Base-by-base conservation (phyloP, 257 asterid species). In the Perilla frutescens region DNA sequence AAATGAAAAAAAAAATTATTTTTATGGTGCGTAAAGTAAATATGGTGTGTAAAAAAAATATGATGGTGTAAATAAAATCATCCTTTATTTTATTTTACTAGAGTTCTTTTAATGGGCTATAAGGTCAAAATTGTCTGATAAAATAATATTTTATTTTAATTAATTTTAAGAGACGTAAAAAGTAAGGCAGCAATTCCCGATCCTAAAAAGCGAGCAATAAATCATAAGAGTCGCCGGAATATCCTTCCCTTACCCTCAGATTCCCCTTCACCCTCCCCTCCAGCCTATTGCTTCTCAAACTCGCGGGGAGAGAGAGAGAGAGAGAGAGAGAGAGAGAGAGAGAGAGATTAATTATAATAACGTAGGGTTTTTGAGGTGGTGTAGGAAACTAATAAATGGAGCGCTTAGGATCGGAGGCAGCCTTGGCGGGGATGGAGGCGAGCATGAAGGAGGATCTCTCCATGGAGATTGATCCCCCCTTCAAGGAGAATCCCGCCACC, bases 381-480 rank as follows among this genome's bases (percentile, higher is more conserved):
- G 34, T 7, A 56, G 70, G 53, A 55, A 66, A 78, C 66, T 62
- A 49, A 31, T 47, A 20, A 65, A 76, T 77, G 85, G 97, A 86
- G 84, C 80, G 88, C 69, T 73, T 86, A 77, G 98, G 96, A 79
- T 86, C 92, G 73, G 98, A 91, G 75, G 77, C 80, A 62, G 89
- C 84, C 53, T 67, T 84, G 76, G 87, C 84, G 34, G 88, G 88
- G 73, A 72, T 86, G 87, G 91, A 86, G 77, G 78, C 86, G 66
- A 85, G 81, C 77, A 81, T 86, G 92, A 89, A 87, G 86, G 98
- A 88, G 73, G 96, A 90, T 10, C 78, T 91, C 53, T 83, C 87
- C 68, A 88, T 94, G 98, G 99, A 94, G 82, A 84, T 92, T 79
- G 97, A 91, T 83, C 96, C 97, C 39, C 89, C 97, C 47, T 84